Evolutionary conservation across 2,329 filamentous ascomycete species (phyloP), one percentile per base, ranked within the genome.

Genomic region (Cercospora sojina): DNA sequence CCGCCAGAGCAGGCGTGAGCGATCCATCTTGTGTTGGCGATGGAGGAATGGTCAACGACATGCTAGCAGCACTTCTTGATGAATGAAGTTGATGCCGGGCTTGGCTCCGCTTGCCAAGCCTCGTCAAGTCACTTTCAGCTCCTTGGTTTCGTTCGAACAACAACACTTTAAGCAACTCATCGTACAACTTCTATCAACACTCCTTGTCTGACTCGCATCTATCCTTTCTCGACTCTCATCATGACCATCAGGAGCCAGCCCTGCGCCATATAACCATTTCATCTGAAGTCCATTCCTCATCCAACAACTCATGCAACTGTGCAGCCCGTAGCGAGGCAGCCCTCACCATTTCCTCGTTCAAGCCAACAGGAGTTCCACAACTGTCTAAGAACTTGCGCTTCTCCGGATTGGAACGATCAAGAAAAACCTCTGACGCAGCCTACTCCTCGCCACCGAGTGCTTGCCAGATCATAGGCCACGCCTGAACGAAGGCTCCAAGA

Each of bases 21-120:
- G 66, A 25, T 72, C 70, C 71, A 72, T 72, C 27, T 8, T n/a
- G 25, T 10, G 12, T 29, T 31, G 23, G 35, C 16, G 51, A 56
- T 56, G 51, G 6, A 31, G 13, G 23, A 29, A 9, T 6, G n/a
- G 16, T n/a, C 25, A 56, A 31, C 18, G 25, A 27, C 51, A 29
- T 23, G 41, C n/a, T 47, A n/a, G n/a, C n/a, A n/a, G 41, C 20
- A 18, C 41, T 49, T 49, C 20, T 20, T 49, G 43, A 49, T 49
- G 20, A 10, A 49, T 23, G 43, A 49, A 23, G 43, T 23, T 49
- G 18, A 49, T 23, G 9, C 4, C 43, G 43, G 43, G 43, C 43
- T 49, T 49, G 43, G 43, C 43, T 49, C 43, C 43, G 43, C 18
- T 23, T 23, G 43, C 43, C 43, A 49, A 49, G 43, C 20, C 43